phyloP scores from a whole-genome alignment of 805 yeast genomes.

The Hanseniaspora clermontiae region DNA sequence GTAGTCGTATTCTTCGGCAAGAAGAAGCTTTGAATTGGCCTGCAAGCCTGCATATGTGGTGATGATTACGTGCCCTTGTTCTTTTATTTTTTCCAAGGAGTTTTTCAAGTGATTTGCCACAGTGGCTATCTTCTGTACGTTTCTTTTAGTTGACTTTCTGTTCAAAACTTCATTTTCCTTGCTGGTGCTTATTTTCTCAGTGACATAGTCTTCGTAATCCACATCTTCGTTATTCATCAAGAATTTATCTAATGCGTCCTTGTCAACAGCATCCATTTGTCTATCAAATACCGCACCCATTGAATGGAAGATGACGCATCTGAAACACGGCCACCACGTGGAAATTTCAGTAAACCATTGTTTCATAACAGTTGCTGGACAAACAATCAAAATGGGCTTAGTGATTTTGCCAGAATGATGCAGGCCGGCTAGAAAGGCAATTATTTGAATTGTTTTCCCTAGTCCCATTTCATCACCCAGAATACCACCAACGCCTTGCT shows the following conservation, averaged over 20 bases:
- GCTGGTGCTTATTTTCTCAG: slow-evolving; percentile 20
- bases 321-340: slow-evolving; percentile 93
- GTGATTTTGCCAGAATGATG: slow-evolving; percentile 66
- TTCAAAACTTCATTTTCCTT: slow-evolving; percentile 21
- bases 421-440: slow-evolving; percentile 79
- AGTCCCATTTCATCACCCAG: slow-evolving; percentile 97
- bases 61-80: slow-evolving; percentile 68
- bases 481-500: slow-evolving; percentile 86
- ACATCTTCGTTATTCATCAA: slow-evolving; percentile 33
- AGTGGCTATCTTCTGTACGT: slow-evolving; percentile 13
- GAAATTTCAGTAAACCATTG: slow-evolving; percentile 98
- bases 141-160: slow-evolving; percentile 17
- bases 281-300: slow-evolving; percentile 76
- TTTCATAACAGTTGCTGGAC: slow-evolving; percentile 91
- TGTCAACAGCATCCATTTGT: slow-evolving; percentile 27
- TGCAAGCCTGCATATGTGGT: slow-evolving; percentile 86
- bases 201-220: slow-evolving; percentile 31
- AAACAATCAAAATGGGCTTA: slow-evolving; percentile 74
- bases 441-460: slow-evolving; percentile 89
- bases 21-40: slow-evolving; percentile 47
- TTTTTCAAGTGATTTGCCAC: slow-evolving; percentile 26
- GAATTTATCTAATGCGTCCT: slow-evolving; percentile 41
- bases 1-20: slow-evolving; percentile 76
- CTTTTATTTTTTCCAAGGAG: slow-evolving; percentile 43
- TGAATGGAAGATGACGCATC: slow-evolving; percentile 77